A percentile compares a stretch with the other conserved stretches of the same genome.
Evolutionary conservation across 78 protist species (phyloP).

Genomic region (Chrysochromulina tobinii): DNA sequence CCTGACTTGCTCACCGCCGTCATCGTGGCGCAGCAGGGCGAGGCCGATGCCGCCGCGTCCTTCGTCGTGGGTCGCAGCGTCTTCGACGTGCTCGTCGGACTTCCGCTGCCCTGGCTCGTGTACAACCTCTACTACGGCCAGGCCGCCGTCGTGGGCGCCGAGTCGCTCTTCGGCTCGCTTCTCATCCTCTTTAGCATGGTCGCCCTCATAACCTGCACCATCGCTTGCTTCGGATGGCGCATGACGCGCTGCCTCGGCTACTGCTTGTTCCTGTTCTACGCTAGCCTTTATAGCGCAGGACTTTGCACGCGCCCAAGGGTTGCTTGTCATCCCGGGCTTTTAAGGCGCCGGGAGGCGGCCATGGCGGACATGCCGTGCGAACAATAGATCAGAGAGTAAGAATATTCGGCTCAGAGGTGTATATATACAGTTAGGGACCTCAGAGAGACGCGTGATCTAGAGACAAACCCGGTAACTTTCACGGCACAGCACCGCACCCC

Average conservation of each 20-base stretch:
- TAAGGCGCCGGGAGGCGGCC: too few species aligned
- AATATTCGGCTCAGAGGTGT: too few species aligned
- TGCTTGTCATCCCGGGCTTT: too few species aligned
- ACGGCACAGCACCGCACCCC: too few species aligned
- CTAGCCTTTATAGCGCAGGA: background rate
- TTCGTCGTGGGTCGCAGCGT: slow-evolving; percentile 39
- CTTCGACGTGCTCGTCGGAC: slow-evolving; percentile 48
- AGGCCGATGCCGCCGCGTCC: slow-evolving; percentile 27
- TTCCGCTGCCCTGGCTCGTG: slow-evolving; percentile 44
- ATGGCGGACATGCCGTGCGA: too few species aligned
- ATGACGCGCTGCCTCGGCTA: background rate
- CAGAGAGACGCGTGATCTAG: too few species aligned
- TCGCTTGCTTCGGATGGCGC: background rate
- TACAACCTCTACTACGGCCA: background rate
- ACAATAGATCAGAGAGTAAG: too few species aligned
- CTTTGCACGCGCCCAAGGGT: background rate
- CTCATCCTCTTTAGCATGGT: background rate
- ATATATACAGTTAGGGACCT: too few species aligned
- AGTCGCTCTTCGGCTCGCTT: background rate
- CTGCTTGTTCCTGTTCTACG: background rate
- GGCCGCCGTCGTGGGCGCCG: background rate
- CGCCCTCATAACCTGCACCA: background rate
- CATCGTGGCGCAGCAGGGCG: slow-evolving; percentile 48
- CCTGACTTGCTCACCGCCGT: slow-evolving; percentile 31
- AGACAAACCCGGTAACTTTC: too few species aligned